Base-by-base conservation (phyloP, 2,329 filamentous ascomycete species). In the Triangularia setosa region DNA sequence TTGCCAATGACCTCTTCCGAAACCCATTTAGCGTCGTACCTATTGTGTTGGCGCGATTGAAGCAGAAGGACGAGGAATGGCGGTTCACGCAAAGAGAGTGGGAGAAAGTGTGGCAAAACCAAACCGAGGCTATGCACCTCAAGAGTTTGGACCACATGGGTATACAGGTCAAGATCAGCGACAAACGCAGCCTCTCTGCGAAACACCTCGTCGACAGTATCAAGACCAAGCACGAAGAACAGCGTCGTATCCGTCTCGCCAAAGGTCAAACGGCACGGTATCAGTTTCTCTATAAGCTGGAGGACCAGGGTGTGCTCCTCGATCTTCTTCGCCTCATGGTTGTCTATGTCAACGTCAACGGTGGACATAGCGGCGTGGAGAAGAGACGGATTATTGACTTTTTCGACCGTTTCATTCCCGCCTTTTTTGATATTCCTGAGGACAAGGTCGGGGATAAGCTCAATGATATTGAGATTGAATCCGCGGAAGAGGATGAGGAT, bases 41-140 rank as follows among this genome's bases (percentile, higher is more conserved):
- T 0, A 88, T 98, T 40, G 85, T 99, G 27, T 81, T 99, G 65
- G 90, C 91, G 60, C 87, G 95, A 12, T 84, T 99, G 71, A 98
- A 98, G 79, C 92, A 96, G 72, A 97, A 98, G 75, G 89, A 96
- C 54, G 95, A 99, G 76, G 93, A 98, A 73, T 99, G 95, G 95
- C 92, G 96, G 69, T 93, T 96, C 70, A 94, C 92, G 5, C 93
- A 91, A 82, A 92, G 95, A 30, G 96, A 99, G 75, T 99, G 95
- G 95, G 93, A 98, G 77, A 97, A 97, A 78, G 93, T 99, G 7
- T 99, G 95, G 95, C 92, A 95, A 68, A 89, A 92, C 58, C 95
- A 98, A 79, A 98, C 94, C 24, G 90, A 96, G 74, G 89, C 90
- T 72, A 94, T 96, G 80, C 96, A 97, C 78, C 91, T 96, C 79